phyloP scores from a whole-genome alignment of 2,329 filamentous ascomycete species.

The Fusarium pseudocircinatum region DNA sequence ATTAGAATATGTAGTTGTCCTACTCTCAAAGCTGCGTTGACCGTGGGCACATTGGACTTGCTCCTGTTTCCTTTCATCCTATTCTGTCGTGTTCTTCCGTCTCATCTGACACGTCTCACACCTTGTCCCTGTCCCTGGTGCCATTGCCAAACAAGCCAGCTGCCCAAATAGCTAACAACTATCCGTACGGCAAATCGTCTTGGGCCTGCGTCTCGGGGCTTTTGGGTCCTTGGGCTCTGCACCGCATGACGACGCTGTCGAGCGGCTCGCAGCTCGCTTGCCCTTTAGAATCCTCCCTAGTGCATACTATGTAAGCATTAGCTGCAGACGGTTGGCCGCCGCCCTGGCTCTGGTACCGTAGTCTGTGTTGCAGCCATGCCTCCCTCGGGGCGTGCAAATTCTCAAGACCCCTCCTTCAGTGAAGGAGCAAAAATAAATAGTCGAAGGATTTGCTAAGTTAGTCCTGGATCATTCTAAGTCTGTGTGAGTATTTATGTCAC shows the following conservation, averaged over 20 bases:
- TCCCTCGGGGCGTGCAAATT: neutral
- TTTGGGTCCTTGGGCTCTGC: constrained; percentile 28
- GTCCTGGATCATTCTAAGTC: neutral
- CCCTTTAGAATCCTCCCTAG: constrained; percentile 18
- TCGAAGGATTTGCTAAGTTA: neutral
- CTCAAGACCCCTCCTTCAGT: neutral
- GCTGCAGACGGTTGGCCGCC: constrained; percentile 33
- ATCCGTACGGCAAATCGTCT: constrained; percentile 17
- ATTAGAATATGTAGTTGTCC: neutral
- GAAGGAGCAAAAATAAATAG: neutral
- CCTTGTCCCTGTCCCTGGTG: constrained; percentile 19
- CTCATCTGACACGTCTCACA: constrained; percentile 34
- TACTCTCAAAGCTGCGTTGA: neutral
- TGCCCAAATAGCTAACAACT: constrained; percentile 17
- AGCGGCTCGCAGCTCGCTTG: constrained; percentile 26
- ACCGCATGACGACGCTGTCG: constrained; percentile 37
- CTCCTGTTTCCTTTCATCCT: constrained; percentile 21
- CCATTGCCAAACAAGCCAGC: constrained; percentile 14
- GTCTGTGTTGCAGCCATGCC: neutral
- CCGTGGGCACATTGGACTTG: constrained; percentile 5
- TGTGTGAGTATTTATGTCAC: neutral
- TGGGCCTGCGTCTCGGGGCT: constrained; percentile 29
- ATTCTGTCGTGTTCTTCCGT: constrained; percentile 22
- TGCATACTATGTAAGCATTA: constrained; percentile 28
- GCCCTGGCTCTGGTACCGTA: constrained; percentile 1